Evolutionary conservation across 1,139 yeast genomes (phyloP).

Genomic region (Saccharomycopsis hybrid): DNA sequence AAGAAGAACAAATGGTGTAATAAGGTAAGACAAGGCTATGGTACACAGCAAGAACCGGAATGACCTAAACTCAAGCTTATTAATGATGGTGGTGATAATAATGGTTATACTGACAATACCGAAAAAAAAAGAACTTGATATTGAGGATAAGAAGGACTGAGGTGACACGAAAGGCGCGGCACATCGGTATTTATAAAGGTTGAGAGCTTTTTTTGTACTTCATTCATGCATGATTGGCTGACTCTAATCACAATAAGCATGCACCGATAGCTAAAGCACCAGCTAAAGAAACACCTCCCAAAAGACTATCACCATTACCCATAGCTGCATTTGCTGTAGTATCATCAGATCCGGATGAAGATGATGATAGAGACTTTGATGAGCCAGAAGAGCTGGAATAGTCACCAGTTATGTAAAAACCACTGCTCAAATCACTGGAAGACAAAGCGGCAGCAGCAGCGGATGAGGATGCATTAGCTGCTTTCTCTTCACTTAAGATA

Average conservation of each 20-base stretch:
- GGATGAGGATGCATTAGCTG: slow-evolving; percentile 12
- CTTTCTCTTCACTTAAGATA: slow-evolving; percentile 13
- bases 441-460: neutral
- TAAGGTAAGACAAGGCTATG: too few relatives aligned
- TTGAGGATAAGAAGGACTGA: too few relatives aligned
- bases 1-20: too few relatives aligned
- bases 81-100: too few relatives aligned
- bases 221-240: too few relatives aligned
- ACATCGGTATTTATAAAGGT: too few relatives aligned
- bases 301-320: slow-evolving; percentile 5
- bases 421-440: neutral
- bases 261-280: slow-evolving; percentile 20
- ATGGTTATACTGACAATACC: too few relatives aligned
- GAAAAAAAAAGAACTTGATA: too few relatives aligned
- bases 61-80: too few relatives aligned
- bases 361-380: neutral
- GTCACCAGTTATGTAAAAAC: slow-evolving; percentile 1
- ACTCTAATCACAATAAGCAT: slow-evolving; percentile 13
- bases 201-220: too few relatives aligned
- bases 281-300: slow-evolving; percentile 17
- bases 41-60: too few relatives aligned
- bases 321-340: slow-evolving; percentile 12
- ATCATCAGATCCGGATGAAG: neutral
- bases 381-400: slow-evolving; percentile 1
- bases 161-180: too few relatives aligned